Base-by-base conservation (phyloP, 345 rosid genomes). In the Mercurialis annua region DNA sequence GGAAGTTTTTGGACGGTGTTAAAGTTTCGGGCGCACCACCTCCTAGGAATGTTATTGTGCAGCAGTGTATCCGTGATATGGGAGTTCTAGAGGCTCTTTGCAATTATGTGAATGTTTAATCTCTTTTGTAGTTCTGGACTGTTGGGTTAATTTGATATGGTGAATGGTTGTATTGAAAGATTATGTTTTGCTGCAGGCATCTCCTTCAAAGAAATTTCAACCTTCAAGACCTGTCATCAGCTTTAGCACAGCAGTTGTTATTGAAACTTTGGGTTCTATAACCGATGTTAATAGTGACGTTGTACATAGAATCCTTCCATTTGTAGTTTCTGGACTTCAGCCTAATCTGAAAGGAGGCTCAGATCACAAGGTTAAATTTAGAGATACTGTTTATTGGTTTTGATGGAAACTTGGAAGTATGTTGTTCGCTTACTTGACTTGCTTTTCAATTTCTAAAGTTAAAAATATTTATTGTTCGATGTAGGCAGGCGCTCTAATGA, bases 401-500 rank as follows among this genome's bases (percentile, higher is more conserved):
- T 20, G 65, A 31, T 38, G 17, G 40, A n/a, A n/a, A 9, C 31
- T 27, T 26, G 60, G 51, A 24, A 53, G 52, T 62, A 44, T 11
- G 6, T 47, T 58, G 12, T 66, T n/a, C n/a, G n/a, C n/a, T n/a
- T 33, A 44, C 34, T 31, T 52, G 24, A 44, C 31, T 59, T 68
- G 31, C 17, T 21, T 40, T 66, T 72, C 29, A 55, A 42, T 58
- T 26, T 54, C 40, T 71, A 17, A 72, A 40, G 48, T 51, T 53
- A 49, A 10, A 46, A 34, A 29, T 23, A 14, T 64, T 49, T 42
- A 11, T 40, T 29, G 44, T 57, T 76, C 68, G 62, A 21, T 81
- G 63, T 74, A 94, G 99, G 98, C 99, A 55, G 87, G 95, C 82
- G 84, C 93, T 54, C 79, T 94, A 73, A 94, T 94, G 95, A 82